Base-by-base conservation (phyloP, 352 stramenopile genomes). In the Halophytophthora polymorphica region DNA sequence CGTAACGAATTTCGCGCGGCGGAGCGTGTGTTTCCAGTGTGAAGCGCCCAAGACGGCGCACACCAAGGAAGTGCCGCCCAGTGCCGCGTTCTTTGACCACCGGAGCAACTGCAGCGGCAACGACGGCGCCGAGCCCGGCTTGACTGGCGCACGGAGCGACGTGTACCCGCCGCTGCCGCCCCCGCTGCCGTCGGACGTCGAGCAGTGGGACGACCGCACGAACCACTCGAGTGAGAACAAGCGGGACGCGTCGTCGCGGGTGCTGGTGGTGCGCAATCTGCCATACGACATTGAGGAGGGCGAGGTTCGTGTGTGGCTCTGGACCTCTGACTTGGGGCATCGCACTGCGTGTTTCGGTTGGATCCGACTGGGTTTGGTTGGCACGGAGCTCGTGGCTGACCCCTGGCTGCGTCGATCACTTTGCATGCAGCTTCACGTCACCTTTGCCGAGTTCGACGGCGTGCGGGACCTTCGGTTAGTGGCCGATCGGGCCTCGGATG, bases 21-120 rank as follows among this genome's bases (percentile, higher is more conserved):
- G 83, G 21, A 61, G 61, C 3, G 61, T 45, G 31, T 94, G 83
- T 43, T 91, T 91, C 58, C 87, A 89, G 57, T 94, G 83, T 55
- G 71, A 77, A 10, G 59, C 49, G 14, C 57, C 68, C 0, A 85
- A 71, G 22, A 49, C 61, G 2, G 55, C 64, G 23, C 34, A 70
- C 10, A 53, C 60, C 6, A 57, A 70, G 43, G 75, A 86, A 25
- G 62, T 85, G 4, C 50, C 68, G 4, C 52, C 48, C 19, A 68
- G 40, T 10, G 39, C 36, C 43, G 37, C 48, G 34, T 58, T 49
- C 47, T 58, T 39, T 17, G 15, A 46, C 29, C 53, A 55, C 0
- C 23, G 58, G 15, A 47, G 34, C 25, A 31, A 4, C 14, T 38
- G 36, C 11, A 52, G 42, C 19, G 15, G 42, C 6, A 40, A 38